Percentiles rank a stretch among this genome's conserved stretches.
Conservation (phyloP, 1,284 basidiomycete genomes). For the Cryptococcus maquisensis region DNA sequence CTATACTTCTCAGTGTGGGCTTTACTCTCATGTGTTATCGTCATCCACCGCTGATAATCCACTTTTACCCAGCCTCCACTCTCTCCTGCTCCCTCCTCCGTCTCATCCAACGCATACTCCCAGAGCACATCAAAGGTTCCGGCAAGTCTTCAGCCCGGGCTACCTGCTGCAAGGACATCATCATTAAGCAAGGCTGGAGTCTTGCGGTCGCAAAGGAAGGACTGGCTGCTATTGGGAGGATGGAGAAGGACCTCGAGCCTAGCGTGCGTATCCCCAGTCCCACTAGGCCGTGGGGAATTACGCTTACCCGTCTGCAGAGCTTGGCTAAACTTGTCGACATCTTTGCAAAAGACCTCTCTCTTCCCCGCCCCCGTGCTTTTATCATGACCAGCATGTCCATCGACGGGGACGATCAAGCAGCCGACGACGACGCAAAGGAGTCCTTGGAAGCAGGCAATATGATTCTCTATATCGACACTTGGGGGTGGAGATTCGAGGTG, state of each 20-base stretch:
- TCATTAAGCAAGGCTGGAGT: background rate
- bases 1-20: background rate
- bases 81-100: background rate
- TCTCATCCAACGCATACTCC: background rate
- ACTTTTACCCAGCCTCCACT: background rate
- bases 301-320: background rate
- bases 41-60: background rate
- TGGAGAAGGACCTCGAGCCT: background rate
- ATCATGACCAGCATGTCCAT: constrained; percentile 2
- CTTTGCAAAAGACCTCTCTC: background rate
- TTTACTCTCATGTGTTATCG: no score
- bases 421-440: constrained; percentile 1
- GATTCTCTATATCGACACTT: constrained; percentile 12
- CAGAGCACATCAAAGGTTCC: background rate
- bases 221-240: background rate
- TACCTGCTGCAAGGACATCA: background rate
- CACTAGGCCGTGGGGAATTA: background rate
- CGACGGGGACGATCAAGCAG: constrained; percentile 6
- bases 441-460: constrained; percentile 6
- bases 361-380: constrained; percentile 8
- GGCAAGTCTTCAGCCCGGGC: background rate
- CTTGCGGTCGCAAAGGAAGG: background rate
- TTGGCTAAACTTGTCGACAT: constrained; percentile 3
- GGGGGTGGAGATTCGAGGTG: constrained; percentile 7
- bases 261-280: background rate